Evolutionary conservation across 805 yeast genomes (phyloP), one percentile per base, ranked within the genome.

Genomic region (Hanseniaspora nectarophila): DNA sequence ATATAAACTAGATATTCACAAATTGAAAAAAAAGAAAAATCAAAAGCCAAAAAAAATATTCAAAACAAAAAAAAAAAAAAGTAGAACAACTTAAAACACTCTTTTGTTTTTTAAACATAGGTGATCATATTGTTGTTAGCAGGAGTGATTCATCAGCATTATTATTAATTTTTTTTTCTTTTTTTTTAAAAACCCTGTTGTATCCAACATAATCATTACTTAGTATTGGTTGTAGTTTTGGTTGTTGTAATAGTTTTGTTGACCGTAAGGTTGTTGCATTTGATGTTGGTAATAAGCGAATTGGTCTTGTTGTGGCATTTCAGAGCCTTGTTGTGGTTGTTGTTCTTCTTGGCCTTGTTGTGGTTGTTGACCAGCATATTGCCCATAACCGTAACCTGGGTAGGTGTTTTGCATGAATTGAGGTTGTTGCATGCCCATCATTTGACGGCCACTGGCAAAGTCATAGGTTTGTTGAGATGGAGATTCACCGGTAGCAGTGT

Each of bases 221-320:
- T 42, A 49, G 15, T 49, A 49, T 49, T 49, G 53, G 35, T 49
- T 40, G 20, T 49, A 49, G 34, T 58, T 61, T 51, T 61, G 65
- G 55, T 61, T 67, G 38, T 66, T 60, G 55, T 63, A 62, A 55
- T 65, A 68, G 54, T 64, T 67, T 46, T 61, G 61, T 49, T 65
- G 67, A 23, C 59, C 56, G 51, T 65, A 65, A 46, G 60, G 62
- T 34, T 58, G 62, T 53, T 60, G 65, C 34, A 33, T 40, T 52
- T 52, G 54, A 44, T 51, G 51, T 40, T 47, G 52, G 34, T 52
- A 47, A 28, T 35, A 43, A 13, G 33, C 32, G 28, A 24, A 45
- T 45, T 45, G 47, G 21, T 33, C 54, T 33, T 51, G 59, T 57
- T 61, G 63, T 8, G 59, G 59, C 21, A 50, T 55, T 12, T 55